Conservation (phyloP, 2,329 filamentous ascomycete species). For the Apiospora kogelbergensis region DNA sequence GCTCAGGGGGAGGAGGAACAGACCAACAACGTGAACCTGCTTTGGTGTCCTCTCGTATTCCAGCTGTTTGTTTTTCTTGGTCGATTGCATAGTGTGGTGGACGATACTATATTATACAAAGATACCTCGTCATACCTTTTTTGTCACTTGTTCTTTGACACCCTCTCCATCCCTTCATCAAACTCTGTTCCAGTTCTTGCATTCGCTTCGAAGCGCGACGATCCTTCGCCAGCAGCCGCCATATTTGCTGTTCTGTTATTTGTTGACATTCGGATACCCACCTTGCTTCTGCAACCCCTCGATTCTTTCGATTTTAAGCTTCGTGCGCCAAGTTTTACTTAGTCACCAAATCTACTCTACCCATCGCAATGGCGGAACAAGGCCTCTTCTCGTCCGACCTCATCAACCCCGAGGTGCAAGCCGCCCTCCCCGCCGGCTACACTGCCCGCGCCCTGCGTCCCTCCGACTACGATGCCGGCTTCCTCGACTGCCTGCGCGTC, state of each 20-base stretch:
- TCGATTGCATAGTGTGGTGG: not conserved
- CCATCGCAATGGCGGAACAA: constrained; percentile 37
- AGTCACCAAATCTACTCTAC: no score
- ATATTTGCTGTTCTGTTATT: not conserved
- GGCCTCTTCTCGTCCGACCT: constrained; percentile 77
- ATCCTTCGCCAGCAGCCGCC: not conserved
- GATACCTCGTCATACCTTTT: not conserved
- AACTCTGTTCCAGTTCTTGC: not conserved
- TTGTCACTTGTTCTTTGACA: not conserved
- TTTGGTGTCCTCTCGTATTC: constrained; percentile 5
- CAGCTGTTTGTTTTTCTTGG: not conserved
- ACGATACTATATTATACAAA: not conserved
- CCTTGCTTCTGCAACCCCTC: not conserved
- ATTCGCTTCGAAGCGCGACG: not conserved
- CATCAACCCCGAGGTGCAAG: constrained; percentile 72
- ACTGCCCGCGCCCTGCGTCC: constrained; percentile 76
- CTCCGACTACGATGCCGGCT: constrained; percentile 77
- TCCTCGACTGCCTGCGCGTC: constrained; percentile 87
- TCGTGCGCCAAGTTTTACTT: not conserved
- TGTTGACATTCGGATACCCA: constrained; percentile 1
- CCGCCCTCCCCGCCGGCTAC: constrained; percentile 78
- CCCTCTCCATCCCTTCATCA: not conserved
- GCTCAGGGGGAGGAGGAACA: not conserved
- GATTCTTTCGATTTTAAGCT: not conserved
- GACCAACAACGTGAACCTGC: not conserved